Percentiles rank a stretch among this genome's conserved stretches.
Evolutionary conservation across 768 basidiomycete species (phyloP).

Genomic region (Exsudoporus frostii): DNA sequence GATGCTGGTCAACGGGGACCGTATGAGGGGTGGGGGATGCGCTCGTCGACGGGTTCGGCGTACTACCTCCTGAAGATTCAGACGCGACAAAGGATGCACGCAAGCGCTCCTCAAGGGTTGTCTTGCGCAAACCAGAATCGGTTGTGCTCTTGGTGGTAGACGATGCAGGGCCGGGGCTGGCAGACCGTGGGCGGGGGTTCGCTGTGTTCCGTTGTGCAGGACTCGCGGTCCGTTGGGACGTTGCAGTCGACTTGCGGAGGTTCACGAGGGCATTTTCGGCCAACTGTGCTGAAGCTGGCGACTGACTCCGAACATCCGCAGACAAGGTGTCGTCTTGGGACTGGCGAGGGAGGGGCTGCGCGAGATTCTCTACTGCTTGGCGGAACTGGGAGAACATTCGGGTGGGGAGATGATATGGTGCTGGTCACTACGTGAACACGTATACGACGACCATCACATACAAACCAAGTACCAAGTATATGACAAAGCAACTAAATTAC

Average conservation of each 20-base stretch:
- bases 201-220: conserved; percentile 27
- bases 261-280: conserved; percentile 60
- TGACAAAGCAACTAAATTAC: conserved; percentile 11
- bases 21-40: conserved; percentile 39
- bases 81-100: conserved; percentile 58
- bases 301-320: conserved; percentile 35
- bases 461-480: conserved; percentile 5
- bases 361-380: conserved; percentile 69
- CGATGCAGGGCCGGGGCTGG: conserved; percentile 26
- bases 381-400: conserved; percentile 74
- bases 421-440: background rate
- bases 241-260: conserved; percentile 63
- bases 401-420: background rate
- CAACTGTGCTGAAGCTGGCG: conserved; percentile 48
- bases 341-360: conserved; percentile 44
- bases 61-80: conserved; percentile 47
- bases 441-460: background rate
- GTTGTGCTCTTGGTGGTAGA: conserved; percentile 10
- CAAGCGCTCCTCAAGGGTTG: conserved; percentile 74
- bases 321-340: conserved; percentile 30
- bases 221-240: conserved; percentile 47
- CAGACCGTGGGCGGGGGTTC: conserved; percentile 19
- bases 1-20: conserved; percentile 27
- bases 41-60: conserved; percentile 40
- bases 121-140: conserved; percentile 40